Evolutionary conservation across 1,139 yeast species (phyloP).

Genomic region (Eremothecium sinecaudum): DNA sequence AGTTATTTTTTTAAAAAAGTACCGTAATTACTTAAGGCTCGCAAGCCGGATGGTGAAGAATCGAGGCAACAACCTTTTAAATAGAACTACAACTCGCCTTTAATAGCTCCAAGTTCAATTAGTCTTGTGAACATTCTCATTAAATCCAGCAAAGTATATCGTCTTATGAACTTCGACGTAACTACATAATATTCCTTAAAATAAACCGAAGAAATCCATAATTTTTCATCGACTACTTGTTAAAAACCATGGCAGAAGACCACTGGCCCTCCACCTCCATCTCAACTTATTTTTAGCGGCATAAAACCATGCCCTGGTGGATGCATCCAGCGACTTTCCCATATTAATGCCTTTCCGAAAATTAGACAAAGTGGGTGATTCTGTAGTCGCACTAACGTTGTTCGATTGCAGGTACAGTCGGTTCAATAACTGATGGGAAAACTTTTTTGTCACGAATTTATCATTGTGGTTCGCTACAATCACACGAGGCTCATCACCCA

Average conservation of each 20-base stretch:
- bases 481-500: conserved; percentile 12
- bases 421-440: conserved; percentile 28
- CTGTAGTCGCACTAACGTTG: conserved; percentile 2
- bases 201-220: too few relatives aligned
- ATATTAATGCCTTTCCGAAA: conserved; percentile 8
- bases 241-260: conserved; percentile 30
- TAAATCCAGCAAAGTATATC: too few relatives aligned
- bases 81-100: too few relatives aligned
- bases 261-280: conserved; percentile 41
- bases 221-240: too few relatives aligned
- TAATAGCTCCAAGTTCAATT: too few relatives aligned
- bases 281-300: conserved; percentile 34
- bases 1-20: too few relatives aligned
- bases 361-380: neutral
- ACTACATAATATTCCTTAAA: too few relatives aligned
- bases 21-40: too few relatives aligned
- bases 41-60: too few relatives aligned
- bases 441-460: conserved; percentile 13
- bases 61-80: too few relatives aligned
- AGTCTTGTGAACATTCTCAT: too few relatives aligned
- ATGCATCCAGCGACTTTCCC: conserved; percentile 13
- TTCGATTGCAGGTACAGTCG: conserved; percentile 26
- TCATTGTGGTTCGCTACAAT: conserved; percentile 6
- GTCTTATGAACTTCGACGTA: too few relatives aligned
- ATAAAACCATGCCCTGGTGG: conserved; percentile 29